A percentile compares a stretch with the other conserved stretches of the same genome.
phyloP scores from a whole-genome alignment of 192 early-diverging fungal genomes.

The Entomortierella parvispora region DNA sequence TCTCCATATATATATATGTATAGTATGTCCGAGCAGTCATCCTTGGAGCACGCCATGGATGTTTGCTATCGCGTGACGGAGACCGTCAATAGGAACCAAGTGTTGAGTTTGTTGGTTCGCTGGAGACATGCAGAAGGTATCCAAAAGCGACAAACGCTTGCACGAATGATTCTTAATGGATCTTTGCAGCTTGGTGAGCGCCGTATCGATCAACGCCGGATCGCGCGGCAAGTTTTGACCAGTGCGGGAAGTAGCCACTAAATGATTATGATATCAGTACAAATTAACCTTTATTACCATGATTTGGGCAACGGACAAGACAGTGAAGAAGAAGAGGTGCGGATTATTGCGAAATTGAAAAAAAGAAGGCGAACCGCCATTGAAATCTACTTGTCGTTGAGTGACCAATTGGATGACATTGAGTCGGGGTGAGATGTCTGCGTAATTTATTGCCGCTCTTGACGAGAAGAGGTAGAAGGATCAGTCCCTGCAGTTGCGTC shows the following conservation, averaged over 20 bases:
- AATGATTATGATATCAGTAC: no score
- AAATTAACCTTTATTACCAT: no score
- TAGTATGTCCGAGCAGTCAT: constrained; percentile 41
- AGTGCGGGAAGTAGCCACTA: background rate
- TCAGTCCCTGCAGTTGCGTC: no score
- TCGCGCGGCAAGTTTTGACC: constrained; percentile 19
- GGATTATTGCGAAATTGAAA: no score
- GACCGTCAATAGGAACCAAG: constrained; percentile 26
- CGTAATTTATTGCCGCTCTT: no score
- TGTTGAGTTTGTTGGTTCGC: constrained; percentile 31
- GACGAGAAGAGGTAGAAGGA: no score
- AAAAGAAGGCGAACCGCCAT: no score
- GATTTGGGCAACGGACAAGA: no score
- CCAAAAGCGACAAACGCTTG: constrained; percentile 34
- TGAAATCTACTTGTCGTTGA: no score
- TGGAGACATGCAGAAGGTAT: constrained; percentile 39
- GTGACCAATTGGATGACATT: no score
- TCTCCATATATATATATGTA: background rate
- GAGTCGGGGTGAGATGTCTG: no score
- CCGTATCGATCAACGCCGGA: constrained; percentile 26
- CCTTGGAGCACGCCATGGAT: constrained; percentile 42
- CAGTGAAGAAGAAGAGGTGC: no score
- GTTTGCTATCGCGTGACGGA: constrained; percentile 40
- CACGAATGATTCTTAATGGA: constrained; percentile 32
- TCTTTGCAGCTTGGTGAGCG: constrained; percentile 20